These are phyloP conservation scores for Myrica gale DNA, from an alignment of 306 rosid species.

Conservation along the genomic window DNA sequence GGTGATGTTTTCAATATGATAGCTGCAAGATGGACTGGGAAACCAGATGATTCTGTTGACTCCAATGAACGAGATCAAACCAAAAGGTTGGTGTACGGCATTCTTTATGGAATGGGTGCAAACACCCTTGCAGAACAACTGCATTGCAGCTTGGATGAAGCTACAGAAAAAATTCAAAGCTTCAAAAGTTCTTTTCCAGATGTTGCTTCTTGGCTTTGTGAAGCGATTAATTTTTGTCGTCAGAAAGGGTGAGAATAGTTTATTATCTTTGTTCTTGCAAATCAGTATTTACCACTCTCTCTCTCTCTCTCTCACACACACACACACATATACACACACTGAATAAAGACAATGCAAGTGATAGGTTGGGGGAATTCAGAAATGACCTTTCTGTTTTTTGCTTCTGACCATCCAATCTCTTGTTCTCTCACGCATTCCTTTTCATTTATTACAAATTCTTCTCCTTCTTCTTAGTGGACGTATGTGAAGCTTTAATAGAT, in stretches of 20 bases:
- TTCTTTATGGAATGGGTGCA: conserved; percentile 97
- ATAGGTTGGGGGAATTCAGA: conserved; percentile 5
- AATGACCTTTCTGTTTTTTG: not conserved
- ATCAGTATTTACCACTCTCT: conserved; percentile 18
- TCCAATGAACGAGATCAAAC: conserved; percentile 77
- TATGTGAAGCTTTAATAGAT: not conserved
- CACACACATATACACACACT: not conserved
- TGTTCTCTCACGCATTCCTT: not conserved
- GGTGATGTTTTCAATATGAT: conserved; percentile 86
- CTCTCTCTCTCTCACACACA: not conserved
- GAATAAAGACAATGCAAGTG: conserved; percentile 20
- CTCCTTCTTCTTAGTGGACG: not conserved
- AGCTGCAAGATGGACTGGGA: conserved; percentile 88
- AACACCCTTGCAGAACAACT: conserved; percentile 84
- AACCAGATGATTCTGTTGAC: conserved; percentile 61
- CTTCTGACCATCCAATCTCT: not conserved
- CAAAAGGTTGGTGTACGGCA: conserved; percentile 89
- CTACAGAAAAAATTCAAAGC: conserved; percentile 72
- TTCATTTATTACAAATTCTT: not conserved
- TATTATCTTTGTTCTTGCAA: conserved; percentile 20
- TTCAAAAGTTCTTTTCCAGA: conserved; percentile 85
- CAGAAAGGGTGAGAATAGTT: conserved; percentile 70
- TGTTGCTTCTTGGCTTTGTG: conserved; percentile 90
- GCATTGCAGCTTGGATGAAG: conserved; percentile 72
- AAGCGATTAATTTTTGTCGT: conserved; percentile 67